Evolutionary conservation across 495 filamentous ascomycete genomes (phyloP), one percentile per base, ranked within the genome.

Genomic region (Tricharina praecox): DNA sequence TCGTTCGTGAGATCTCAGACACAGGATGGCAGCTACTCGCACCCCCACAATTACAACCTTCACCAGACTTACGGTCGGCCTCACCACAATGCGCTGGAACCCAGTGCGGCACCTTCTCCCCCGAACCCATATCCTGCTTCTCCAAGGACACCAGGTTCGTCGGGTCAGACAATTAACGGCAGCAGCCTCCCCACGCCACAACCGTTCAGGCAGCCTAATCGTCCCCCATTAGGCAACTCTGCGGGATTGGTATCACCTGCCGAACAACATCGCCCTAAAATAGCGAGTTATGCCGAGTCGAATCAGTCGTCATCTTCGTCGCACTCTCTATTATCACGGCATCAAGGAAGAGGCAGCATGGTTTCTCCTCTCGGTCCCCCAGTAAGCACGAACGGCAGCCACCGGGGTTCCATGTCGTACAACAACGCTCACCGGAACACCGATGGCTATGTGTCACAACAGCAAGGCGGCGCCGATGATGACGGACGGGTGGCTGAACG

Each of bases 81-180:
- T 43, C 54, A 50, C 47, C 54, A 59, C 57, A 48, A 50, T 16
- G 47, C 56, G 16, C 41, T 59, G 30, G 56, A 59, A 34, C 56
- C 56, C 23, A 59, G 49, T 45, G 55, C 56, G 16, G 56, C 56
- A 19, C 56, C 56, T 25, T 59, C 56, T 25, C 56, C 56, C n/a
- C 56, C 56, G 24, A 59, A 54, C 35, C 56, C 47, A 32, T 59
- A 59, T 34, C 56, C 55, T 3, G 52, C 40, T 42, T 59, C 56
- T 20, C 56, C 56, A 26, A 51, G 56, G 38, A 59, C 56, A 9
- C 55, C 56, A 8, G n/a, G 33, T 23, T 56, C 50, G 26, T 42
- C 55, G 35, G 38, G 23, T 24, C 56, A 59, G 33, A 44, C 58
- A 7, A 40, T 49, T 15, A 11, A 46, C 42, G n/a, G 48, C 42